Evolutionary conservation across 495 filamentous ascomycete genomes (phyloP).

Genomic region (Filosporella fistucella): DNA sequence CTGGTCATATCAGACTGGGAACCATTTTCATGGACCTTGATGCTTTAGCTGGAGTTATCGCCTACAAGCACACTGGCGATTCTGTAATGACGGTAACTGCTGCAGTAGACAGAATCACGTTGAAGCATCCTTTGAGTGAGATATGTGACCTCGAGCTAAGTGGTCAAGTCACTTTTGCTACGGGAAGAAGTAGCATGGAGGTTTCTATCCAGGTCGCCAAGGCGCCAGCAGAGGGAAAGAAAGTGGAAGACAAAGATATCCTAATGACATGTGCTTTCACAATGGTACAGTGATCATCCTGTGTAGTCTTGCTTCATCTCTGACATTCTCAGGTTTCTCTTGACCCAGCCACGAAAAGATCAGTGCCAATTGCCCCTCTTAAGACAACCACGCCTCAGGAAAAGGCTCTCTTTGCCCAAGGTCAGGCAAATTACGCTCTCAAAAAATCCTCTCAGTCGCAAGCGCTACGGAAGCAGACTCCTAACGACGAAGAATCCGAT

Average conservation of each 20-base stretch:
- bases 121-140: conserved; percentile 66
- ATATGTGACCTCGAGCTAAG: conserved; percentile 80
- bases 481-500: conserved; percentile 71
- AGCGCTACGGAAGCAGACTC: conserved; percentile 65
- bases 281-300: conserved; percentile 44
- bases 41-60: conserved; percentile 73
- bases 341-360: conserved; percentile 68
- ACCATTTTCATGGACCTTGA: conserved; percentile 80
- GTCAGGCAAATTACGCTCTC: conserved; percentile 69
- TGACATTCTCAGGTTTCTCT: conserved; percentile 50
- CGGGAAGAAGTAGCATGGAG: conserved; percentile 77
- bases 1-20: conserved; percentile 49
- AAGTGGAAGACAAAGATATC: conserved; percentile 61
- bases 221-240: conserved; percentile 49
- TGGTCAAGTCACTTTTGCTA: conserved; percentile 77
- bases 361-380: conserved; percentile 46
- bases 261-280: conserved; percentile 79
- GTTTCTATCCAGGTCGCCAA: conserved; percentile 72
- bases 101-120: conserved; percentile 73
- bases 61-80: conserved; percentile 79
- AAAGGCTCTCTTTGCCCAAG: conserved; percentile 57
- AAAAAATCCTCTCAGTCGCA: conserved; percentile 63
- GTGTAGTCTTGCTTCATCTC: neutral
- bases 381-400: conserved; percentile 68
- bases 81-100: conserved; percentile 76